Evolutionary conservation across 2,329 filamentous ascomycete species (phyloP).

Genomic region (Neopestalotiopsis sp.): DNA sequence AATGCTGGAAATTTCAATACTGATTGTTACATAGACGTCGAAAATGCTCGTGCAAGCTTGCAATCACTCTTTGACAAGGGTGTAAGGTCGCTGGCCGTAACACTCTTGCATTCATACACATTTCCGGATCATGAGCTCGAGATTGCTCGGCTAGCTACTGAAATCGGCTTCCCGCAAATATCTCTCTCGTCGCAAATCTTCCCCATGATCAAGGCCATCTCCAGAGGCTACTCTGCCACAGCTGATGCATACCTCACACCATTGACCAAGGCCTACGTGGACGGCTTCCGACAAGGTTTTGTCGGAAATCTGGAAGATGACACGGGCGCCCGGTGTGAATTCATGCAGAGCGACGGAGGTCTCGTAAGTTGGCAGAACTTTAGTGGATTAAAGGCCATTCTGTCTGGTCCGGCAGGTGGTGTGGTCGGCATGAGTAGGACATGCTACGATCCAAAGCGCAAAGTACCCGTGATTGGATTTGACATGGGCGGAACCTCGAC

Average conservation of each 20-base stretch:
- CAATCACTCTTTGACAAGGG: constrained; percentile 65
- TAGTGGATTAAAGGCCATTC: constrained; percentile 70
- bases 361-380: constrained; percentile 64
- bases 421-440: constrained; percentile 79
- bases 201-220: constrained; percentile 29
- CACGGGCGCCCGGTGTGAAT: constrained; percentile 22
- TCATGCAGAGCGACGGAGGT: constrained; percentile 47
- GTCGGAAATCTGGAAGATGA: constrained; percentile 17
- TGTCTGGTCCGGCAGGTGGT: constrained; percentile 78
- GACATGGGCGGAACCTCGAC: constrained; percentile 80
- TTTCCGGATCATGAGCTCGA: constrained; percentile 69
- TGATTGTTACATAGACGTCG: constrained; percentile 57
- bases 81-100: constrained; percentile 57
- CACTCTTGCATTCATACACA: constrained; percentile 76
- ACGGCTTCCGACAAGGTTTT: constrained; percentile 26
- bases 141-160: constrained; percentile 62
- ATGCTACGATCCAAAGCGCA: constrained; percentile 63
- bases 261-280: constrained; percentile 25
- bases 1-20: background rate
- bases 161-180: constrained; percentile 26
- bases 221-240: constrained; percentile 25
- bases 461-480: constrained; percentile 75
- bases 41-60: constrained; percentile 58
- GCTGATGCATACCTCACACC: constrained; percentile 29
- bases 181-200: constrained; percentile 27